phyloP scores from a whole-genome alignment of 495 filamentous ascomycete genomes.

The Recurvomyces mirabilis region DNA sequence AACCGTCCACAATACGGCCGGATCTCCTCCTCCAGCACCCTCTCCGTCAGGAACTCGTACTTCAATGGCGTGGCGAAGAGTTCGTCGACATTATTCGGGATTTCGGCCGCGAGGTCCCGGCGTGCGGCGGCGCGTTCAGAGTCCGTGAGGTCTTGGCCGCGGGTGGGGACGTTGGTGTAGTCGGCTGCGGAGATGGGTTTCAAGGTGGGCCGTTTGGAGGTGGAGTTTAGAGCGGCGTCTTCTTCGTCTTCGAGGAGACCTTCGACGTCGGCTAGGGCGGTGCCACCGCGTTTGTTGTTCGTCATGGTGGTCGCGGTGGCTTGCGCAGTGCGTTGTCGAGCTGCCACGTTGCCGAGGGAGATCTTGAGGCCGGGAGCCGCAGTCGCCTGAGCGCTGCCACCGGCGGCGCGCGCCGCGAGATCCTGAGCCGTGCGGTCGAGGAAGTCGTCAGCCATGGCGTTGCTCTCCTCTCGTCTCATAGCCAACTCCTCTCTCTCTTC shows the following conservation, averaged over 20 bases:
- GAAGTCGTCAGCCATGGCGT: conserved; percentile 86
- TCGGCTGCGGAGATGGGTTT: conserved; percentile 11
- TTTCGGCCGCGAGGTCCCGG: conserved; percentile 68
- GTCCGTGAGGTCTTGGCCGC: conserved; percentile 15
- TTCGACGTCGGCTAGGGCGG: conserved; percentile 81
- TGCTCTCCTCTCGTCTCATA: conserved; percentile 62
- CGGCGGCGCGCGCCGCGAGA: conserved; percentile 41
- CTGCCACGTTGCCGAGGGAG: conserved; percentile 77
- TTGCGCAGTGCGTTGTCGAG: conserved; percentile 35
- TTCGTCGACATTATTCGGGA: conserved; percentile 74
- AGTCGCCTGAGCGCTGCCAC: too few species aligned
- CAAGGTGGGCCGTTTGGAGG: background rate
- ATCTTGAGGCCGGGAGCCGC: conserved; percentile 64
- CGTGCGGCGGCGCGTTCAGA: conserved; percentile 45
- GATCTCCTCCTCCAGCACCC: conserved; percentile 73
- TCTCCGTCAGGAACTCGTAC: conserved; percentile 88
- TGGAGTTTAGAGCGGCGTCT: conserved; percentile 40
- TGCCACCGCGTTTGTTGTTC: conserved; percentile 36
- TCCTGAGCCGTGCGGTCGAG: conserved; percentile 80
- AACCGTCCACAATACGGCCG: conserved; percentile 96
- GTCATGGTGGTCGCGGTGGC: conserved; percentile 46
- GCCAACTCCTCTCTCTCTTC: conserved; percentile 65
- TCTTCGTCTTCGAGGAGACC: conserved; percentile 73
- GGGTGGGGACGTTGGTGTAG: background rate
- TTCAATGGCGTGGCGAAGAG: conserved; percentile 87